Evolutionary conservation across 2,329 filamentous ascomycete genomes (phyloP).

Genomic region (Mycosphaerelloides madeirae): DNA sequence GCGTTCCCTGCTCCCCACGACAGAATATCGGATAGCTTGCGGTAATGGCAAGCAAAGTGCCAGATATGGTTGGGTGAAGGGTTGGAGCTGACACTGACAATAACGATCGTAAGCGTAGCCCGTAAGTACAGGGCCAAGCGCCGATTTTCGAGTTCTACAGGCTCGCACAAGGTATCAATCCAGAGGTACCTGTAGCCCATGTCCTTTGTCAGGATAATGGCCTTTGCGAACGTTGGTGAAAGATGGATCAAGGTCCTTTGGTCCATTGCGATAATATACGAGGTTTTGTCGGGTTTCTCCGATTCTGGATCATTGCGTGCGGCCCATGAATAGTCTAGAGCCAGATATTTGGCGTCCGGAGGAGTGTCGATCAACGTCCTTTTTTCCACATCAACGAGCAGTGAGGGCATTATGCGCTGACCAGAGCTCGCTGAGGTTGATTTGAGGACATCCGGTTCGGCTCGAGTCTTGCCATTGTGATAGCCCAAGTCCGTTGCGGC

Average conservation of each 20-base stretch:
- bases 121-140: slow-evolving; percentile 1
- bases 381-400: not conserved
- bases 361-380: not conserved
- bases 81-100: slow-evolving; percentile 1
- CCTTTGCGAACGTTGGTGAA: not conserved
- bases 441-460: not conserved
- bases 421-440: not conserved
- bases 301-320: not conserved
- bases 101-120: slow-evolving; percentile 7
- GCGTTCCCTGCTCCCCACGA: not conserved
- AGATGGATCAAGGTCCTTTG: not conserved
- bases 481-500: too few species aligned
- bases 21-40: not conserved
- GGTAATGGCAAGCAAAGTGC: slow-evolving; percentile 9
- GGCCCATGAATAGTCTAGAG: not conserved
- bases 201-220: slow-evolving; percentile 6
- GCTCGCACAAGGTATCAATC: slow-evolving; percentile 13
- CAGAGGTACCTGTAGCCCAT: slow-evolving; percentile 15
- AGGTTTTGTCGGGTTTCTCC: not conserved
- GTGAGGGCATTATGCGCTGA: too few species aligned
- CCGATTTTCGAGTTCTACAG: slow-evolving; percentile 1
- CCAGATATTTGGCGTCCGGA: not conserved
- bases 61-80: not conserved
- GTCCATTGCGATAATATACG: not conserved
- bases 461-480: too few species aligned